Base-by-base conservation (phyloP, 441 rosid genomes). In the Populus trichocarpa region DNA sequence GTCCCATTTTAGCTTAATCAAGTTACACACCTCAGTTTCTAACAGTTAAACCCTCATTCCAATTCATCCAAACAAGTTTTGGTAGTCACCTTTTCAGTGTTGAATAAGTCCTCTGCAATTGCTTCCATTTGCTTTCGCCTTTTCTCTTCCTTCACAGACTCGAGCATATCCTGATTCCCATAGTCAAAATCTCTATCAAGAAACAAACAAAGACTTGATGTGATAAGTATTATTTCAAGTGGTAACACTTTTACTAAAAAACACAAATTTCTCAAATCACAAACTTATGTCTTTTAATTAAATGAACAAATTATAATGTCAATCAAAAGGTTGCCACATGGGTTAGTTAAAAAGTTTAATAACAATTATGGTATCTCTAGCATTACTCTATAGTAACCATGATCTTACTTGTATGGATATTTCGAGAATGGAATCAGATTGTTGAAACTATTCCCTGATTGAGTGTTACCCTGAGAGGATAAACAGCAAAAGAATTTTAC, bases 51-150 rank as follows among this genome's bases (percentile, higher is more conserved):
- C 6, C n/a, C 42, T 36, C 30, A 4, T 23, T 50, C 22, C 67
- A 16, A 12, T 69, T n/a, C 26, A 42, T 40, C 14, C 20, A 35
- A 74, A 61, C 78, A 14, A 63, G 14, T 53, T 12, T 12, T 30
- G 73, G 50, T 30, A 66, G 72, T 80, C 69, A 94, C 99, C 96
- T 87, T 92, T 79, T 89, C 92, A 81, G 73, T 83, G 83, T 88
- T 85, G 71, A 96, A 96, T 68, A 96, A 81, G 78, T 96, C 97
- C 80, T 96, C 99, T 36, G 97, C 97, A 78, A 90, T 77, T 75
- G 99, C 97, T 84, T 96, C 98, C 90, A 82, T 80, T 82, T 96
- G 91, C 87, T 91, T 94, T 82, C 95, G 89, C 82, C 82, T 94
- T 82, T 87, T 92, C 84, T 96, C 99, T 89, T 92, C 94, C 81